phyloP scores from a whole-genome alignment of 2,329 filamentous ascomycete genomes.

The Neopestalotiopsis sp. region DNA sequence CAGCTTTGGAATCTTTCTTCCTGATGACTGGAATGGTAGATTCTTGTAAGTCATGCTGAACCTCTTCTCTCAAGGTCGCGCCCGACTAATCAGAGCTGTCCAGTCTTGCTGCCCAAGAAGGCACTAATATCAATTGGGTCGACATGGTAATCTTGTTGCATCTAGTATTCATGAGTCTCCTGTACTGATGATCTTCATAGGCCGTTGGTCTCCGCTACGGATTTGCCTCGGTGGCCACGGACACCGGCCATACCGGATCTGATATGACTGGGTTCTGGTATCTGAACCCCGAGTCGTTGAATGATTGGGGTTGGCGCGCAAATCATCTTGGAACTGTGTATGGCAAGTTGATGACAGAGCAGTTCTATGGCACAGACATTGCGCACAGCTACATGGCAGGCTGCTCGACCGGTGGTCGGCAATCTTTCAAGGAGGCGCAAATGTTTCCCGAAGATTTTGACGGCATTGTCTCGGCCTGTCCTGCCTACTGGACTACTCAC shows the following conservation, averaged over 20 bases:
- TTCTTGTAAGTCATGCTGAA: slow-evolving; percentile 46
- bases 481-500: slow-evolving; percentile 35
- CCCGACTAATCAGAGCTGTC: not conserved
- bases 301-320: slow-evolving; percentile 33
- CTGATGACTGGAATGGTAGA: slow-evolving; percentile 38
- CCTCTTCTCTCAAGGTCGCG: slow-evolving; percentile 37
- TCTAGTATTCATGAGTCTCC: slow-evolving; percentile 34
- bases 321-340: slow-evolving; percentile 48
- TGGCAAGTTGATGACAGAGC: slow-evolving; percentile 47
- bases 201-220: slow-evolving; percentile 34
- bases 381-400: slow-evolving; percentile 54
- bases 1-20: not conserved
- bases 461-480: slow-evolving; percentile 51
- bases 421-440: slow-evolving; percentile 54
- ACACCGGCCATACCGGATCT: slow-evolving; percentile 47
- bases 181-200: slow-evolving; percentile 45
- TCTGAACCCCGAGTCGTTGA: slow-evolving; percentile 32
- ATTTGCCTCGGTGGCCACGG: slow-evolving; percentile 45
- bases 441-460: slow-evolving; percentile 58
- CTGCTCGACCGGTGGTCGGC: slow-evolving; percentile 58
- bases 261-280: slow-evolving; percentile 27
- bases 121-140: not conserved
- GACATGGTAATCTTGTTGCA: not conserved
- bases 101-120: not conserved
- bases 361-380: slow-evolving; percentile 45